Base-by-base conservation (phyloP, 257 asterid species). In the Parsonsia alboflavescens region DNA sequence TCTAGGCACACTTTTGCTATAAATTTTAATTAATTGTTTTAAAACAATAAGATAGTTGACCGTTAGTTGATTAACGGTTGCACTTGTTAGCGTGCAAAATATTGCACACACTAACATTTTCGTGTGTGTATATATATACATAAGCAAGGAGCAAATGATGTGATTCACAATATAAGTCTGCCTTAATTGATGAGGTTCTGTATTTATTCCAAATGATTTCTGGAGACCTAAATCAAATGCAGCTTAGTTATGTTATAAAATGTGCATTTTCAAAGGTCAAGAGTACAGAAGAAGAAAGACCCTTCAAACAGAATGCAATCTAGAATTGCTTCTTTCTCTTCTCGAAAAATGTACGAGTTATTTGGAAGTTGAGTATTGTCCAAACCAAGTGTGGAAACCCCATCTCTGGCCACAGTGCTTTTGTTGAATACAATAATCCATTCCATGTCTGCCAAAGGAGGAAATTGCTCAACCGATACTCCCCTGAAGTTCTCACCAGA, bases 401-500 rank as follows among this genome's bases (percentile, higher is more conserved):
- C 48, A 89, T 78, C 84, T 91, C 96, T 41, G 97, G 97, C 93
- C 96, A 89, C 74, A 89, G 73, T 0, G 87, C 97, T 42, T 68
- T 56, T 0, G 97, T 95, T 0, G 92, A 83, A 71, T 88, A 85
- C 80, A 91, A 65, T 9, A 89, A 71, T 21, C 93, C 76, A 56
- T 79, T 86, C 24, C 94, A 70, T 36, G 94, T 89, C 82, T 89
- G 96, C 98, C 96, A 91, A 12, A 88, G 84, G 3, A 91, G 86
- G 78, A 88, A 89, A 75, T 88, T 88, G 86, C 97, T 92, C 33
- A 90, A 82, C n/a, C 87, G 75, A 6, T 84, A 76, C 73, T 75
- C 88, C 3, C 92, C 88, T 6, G 97, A 88, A 21, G 89, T 79
- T 49, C 96, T 73, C 1, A 93, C 79, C 82, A 89, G 45, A 53